phyloP scores from a whole-genome alignment of 345 rosid genomes.

The Rhizophora mangle region DNA sequence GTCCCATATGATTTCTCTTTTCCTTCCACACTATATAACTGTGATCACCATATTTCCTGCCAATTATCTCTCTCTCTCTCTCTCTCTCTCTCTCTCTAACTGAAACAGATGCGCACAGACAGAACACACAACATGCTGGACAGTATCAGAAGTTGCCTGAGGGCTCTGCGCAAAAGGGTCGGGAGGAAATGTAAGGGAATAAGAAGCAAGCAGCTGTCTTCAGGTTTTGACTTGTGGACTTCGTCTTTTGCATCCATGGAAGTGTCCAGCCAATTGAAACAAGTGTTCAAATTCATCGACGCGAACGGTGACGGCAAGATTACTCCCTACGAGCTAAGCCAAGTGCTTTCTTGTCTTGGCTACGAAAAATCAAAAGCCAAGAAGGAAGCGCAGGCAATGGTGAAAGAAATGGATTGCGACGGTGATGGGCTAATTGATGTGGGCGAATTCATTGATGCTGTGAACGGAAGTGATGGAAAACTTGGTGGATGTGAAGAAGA shows the following conservation, averaged over 20 bases:
- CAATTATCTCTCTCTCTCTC: neutral
- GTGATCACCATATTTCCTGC: too few species aligned
- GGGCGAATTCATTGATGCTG: conserved; percentile 37
- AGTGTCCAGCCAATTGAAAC: conserved; percentile 32
- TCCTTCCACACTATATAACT: too few species aligned
- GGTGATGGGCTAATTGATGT: conserved; percentile 50
- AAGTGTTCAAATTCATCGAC: conserved; percentile 45
- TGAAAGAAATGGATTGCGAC: conserved; percentile 38
- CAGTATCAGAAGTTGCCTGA: conserved; percentile 20
- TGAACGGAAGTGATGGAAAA: neutral
- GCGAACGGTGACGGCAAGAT: conserved; percentile 51
- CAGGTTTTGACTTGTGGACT: conserved; percentile 20
- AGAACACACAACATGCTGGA: conserved; percentile 7
- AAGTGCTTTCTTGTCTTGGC: conserved; percentile 36
- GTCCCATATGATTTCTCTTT: too few species aligned
- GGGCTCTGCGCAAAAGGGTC: conserved; percentile 17
- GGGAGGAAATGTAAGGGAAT: conserved; percentile 3
- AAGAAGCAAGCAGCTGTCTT: conserved; percentile 4
- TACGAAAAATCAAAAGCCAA: conserved; percentile 28
- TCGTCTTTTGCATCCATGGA: conserved; percentile 37
- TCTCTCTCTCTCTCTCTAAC: neutral
- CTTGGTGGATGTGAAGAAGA: neutral
- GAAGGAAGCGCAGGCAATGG: conserved; percentile 38
- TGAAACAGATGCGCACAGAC: too few species aligned
- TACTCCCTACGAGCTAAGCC: conserved; percentile 38